A percentile compares a stretch with the other conserved stretches of the same genome.
Evolutionary conservation across 1,284 basidiomycete species (phyloP).

Genomic region (Wolfiporia cocos): DNA sequence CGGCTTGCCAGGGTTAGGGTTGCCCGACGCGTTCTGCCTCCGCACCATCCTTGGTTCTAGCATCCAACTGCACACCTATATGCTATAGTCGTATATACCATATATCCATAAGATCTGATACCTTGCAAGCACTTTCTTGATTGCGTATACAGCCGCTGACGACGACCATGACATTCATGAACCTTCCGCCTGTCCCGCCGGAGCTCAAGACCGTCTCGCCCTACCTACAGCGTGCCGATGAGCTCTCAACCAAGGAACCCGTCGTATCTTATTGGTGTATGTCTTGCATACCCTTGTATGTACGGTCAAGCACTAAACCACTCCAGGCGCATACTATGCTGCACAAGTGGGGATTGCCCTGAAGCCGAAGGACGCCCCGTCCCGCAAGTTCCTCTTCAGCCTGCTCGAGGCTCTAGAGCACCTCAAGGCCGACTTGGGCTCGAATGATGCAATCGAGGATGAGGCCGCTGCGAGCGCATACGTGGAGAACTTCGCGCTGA

Average conservation of each 20-base stretch:
- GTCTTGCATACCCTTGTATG: slow-evolving; percentile 19
- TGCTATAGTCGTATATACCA: too few relatives aligned
- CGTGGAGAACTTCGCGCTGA: slow-evolving; percentile 91
- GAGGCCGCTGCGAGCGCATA: slow-evolving; percentile 83
- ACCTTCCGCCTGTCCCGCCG: slow-evolving; percentile 48
- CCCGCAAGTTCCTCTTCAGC: slow-evolving; percentile 66
- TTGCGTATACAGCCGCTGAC: too few relatives aligned
- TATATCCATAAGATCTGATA: too few relatives aligned
- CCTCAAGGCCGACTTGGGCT: slow-evolving; percentile 71
- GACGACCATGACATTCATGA: slow-evolving; percentile 28
- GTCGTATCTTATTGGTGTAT: slow-evolving; percentile 93
- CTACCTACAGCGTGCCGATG: slow-evolving; percentile 86
- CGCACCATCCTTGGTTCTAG: too few relatives aligned
- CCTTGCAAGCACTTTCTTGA: too few relatives aligned
- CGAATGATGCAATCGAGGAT: slow-evolving; percentile 79
- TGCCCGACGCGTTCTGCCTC: too few relatives aligned
- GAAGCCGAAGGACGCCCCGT: slow-evolving; percentile 52
- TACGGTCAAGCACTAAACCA: slow-evolving; percentile 2
- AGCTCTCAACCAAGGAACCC: slow-evolving; percentile 77
- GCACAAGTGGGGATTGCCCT: slow-evolving; percentile 80
- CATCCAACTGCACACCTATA: too few relatives aligned
- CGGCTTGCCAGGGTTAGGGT: too few relatives aligned
- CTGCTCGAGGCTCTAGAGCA: slow-evolving; percentile 79
- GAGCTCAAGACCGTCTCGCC: slow-evolving; percentile 64
- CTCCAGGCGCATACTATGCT: slow-evolving; percentile 81